Percentiles rank a stretch among this genome's conserved stretches.
Evolutionary conservation across 805 yeast species (phyloP).

Genomic region (Clavispora fructus): DNA sequence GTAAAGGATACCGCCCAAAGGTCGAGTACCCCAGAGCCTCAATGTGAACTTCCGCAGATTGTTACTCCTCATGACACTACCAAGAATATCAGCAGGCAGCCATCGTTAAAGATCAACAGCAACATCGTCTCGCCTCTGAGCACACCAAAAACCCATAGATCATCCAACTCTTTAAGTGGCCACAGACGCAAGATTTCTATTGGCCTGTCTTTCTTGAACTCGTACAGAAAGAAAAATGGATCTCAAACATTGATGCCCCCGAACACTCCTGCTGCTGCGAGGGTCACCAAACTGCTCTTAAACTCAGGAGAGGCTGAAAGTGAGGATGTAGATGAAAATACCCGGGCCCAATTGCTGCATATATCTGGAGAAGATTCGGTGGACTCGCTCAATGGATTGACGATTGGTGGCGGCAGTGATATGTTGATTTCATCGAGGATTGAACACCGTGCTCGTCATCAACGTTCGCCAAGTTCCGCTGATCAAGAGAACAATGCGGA

Average conservation of each 20-base stretch:
- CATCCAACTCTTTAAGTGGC: constrained; percentile 31
- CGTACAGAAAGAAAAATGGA: constrained; percentile 46
- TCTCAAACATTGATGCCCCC: constrained; percentile 42
- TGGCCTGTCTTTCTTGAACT: constrained; percentile 50
- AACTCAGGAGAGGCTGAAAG: constrained; percentile 24
- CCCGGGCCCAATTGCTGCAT: constrained; percentile 20
- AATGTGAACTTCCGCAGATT: constrained; percentile 8
- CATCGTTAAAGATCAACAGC: constrained; percentile 30
- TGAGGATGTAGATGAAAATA: constrained; percentile 26
- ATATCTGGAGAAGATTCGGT: constrained; percentile 52
- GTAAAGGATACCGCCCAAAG: constrained; percentile 17
- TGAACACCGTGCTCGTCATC: constrained; percentile 44
- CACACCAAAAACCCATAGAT: constrained; percentile 29
- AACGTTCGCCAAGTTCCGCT: constrained; percentile 23
- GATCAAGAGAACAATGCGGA: constrained; percentile 8
- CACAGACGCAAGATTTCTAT: constrained; percentile 63
- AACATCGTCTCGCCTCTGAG: constrained; percentile 26
- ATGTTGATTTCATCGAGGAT: constrained; percentile 57
- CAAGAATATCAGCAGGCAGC: constrained; percentile 31
- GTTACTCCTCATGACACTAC: constrained; percentile 13
- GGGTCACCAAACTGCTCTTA: constrained; percentile 25
- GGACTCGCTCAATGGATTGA: constrained; percentile 48
- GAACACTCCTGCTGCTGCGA: constrained; percentile 51
- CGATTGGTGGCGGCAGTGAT: constrained; percentile 49
- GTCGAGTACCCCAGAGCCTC: constrained; percentile 23